Conservation (phyloP, 371 early-diverging fungal genomes). For the Haplosporangium sp. region DNA sequence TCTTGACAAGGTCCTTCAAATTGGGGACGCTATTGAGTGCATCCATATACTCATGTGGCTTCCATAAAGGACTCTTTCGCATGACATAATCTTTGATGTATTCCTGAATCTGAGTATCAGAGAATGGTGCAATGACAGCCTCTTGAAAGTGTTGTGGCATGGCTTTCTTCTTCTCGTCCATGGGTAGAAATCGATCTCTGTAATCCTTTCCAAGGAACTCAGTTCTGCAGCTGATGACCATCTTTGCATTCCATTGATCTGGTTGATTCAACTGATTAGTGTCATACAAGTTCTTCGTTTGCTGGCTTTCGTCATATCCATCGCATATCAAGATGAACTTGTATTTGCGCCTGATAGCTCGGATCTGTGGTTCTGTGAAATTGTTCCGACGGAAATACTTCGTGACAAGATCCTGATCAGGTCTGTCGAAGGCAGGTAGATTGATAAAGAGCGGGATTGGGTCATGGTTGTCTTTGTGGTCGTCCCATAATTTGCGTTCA, state of each 20-base stretch:
- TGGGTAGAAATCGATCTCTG: slow-evolving; percentile 4
- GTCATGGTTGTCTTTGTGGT: background rate
- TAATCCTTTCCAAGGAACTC: slow-evolving; percentile 9
- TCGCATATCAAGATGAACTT: background rate
- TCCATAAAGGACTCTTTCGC: background rate
- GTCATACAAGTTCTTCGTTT: background rate
- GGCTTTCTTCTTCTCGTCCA: background rate
- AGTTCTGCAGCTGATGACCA: slow-evolving; percentile 19
- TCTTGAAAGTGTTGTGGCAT: background rate
- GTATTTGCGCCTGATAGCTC: background rate
- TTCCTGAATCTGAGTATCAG: slow-evolving; percentile 7
- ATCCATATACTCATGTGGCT: background rate
- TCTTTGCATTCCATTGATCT: background rate
- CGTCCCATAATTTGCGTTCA: slow-evolving; percentile 1
- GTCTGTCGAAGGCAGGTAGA: slow-evolving; percentile 8
- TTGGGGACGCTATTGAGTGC: background rate
- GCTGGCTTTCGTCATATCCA: slow-evolving; percentile 12
- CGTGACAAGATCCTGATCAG: slow-evolving; percentile 2
- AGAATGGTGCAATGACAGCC: slow-evolving; percentile 6
- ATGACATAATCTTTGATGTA: background rate
- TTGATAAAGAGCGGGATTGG: slow-evolving; percentile 4
- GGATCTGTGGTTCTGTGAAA: slow-evolving; percentile 8
- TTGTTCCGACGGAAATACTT: background rate
- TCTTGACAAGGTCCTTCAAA: background rate
- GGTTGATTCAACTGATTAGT: slow-evolving; percentile 12